phyloP scores from a whole-genome alignment of 768 basidiomycete species.

The Serendipita vermifera region DNA sequence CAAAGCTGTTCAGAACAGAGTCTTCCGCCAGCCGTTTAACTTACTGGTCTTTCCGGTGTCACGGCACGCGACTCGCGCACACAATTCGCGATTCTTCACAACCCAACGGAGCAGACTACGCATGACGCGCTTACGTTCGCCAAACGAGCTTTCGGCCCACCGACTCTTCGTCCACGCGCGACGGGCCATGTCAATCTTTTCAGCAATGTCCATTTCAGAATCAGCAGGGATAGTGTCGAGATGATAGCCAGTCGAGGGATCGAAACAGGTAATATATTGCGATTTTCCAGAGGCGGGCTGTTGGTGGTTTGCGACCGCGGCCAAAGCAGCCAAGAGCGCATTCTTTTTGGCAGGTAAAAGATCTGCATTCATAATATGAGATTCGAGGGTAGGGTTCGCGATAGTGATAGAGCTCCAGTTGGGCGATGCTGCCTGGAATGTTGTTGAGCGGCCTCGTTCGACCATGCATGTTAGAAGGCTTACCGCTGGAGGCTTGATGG shows the following conservation, averaged over 20 bases:
- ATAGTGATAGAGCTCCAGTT: slow-evolving; percentile 45
- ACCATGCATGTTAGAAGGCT: slow-evolving; percentile 18
- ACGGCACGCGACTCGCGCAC: slow-evolving; percentile 77
- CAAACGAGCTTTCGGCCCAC: slow-evolving; percentile 69
- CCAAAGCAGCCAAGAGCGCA: neutral
- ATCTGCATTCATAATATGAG: slow-evolving; percentile 45
- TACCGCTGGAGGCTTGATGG: slow-evolving; percentile 45
- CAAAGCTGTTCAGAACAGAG: slow-evolving; percentile 5
- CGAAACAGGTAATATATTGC: slow-evolving; percentile 75
- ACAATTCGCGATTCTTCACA: slow-evolving; percentile 75
- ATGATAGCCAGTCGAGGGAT: slow-evolving; percentile 79
- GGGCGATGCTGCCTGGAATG: slow-evolving; percentile 41
- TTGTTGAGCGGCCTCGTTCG: slow-evolving; percentile 17
- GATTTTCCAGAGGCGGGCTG: neutral
- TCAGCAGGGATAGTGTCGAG: slow-evolving; percentile 69
- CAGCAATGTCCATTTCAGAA: slow-evolving; percentile 50
- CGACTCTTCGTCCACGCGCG: slow-evolving; percentile 61
- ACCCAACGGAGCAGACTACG: slow-evolving; percentile 85
- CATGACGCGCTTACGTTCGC: slow-evolving; percentile 68
- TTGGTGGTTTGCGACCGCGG: neutral
- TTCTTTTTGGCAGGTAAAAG: slow-evolving; percentile 32
- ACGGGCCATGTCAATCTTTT: slow-evolving; percentile 55
- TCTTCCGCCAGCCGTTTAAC: slow-evolving; percentile 21
- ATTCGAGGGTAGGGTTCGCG: slow-evolving; percentile 43
- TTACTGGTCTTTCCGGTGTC: slow-evolving; percentile 92